Conservation (phyloP, 129 eudicot species). For the Pseudognaphalium luteoalbum region DNA sequence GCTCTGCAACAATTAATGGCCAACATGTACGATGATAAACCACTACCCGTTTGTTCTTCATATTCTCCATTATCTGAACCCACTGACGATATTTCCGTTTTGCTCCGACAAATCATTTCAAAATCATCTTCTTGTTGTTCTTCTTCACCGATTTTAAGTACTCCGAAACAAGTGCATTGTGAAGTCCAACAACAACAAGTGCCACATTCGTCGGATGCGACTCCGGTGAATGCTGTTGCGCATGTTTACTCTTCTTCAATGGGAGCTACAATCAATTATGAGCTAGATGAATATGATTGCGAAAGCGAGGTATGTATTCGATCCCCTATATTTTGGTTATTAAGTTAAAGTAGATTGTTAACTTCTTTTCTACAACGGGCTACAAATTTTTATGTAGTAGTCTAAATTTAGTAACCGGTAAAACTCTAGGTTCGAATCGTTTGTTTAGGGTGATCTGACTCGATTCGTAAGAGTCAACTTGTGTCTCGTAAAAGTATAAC, state of each 20-base stretch:
- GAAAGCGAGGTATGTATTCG: constrained; percentile 56
- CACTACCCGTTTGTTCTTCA: constrained; percentile 19
- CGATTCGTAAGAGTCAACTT: too few species aligned
- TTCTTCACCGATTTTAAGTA: constrained; percentile 11
- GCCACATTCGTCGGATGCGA: not conserved
- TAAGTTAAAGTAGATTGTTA: too few species aligned
- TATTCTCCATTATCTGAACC: constrained; percentile 39
- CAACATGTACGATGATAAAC: constrained; percentile 29
- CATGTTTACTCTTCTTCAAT: constrained; percentile 35
- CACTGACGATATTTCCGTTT: constrained; percentile 65
- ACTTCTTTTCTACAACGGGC: too few species aligned
- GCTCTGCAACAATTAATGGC: constrained; percentile 37
- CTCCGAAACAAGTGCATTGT: constrained; percentile 26
- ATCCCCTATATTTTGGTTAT: not conserved
- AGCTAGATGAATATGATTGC: constrained; percentile 58
- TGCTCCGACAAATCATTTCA: constrained; percentile 62
- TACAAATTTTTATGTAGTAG: too few species aligned
- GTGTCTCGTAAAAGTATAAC: too few species aligned
- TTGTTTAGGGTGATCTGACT: too few species aligned
- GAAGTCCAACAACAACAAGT: constrained; percentile 7
- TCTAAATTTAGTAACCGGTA: too few species aligned
- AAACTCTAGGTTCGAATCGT: too few species aligned
- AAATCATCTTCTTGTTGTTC: constrained; percentile 45
- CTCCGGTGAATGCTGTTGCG: constrained; percentile 16
- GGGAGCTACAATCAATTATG: constrained; percentile 41